Evolutionary conservation across 2,329 filamentous ascomycete genomes (phyloP).

Genomic region (Penicillium sp.): DNA sequence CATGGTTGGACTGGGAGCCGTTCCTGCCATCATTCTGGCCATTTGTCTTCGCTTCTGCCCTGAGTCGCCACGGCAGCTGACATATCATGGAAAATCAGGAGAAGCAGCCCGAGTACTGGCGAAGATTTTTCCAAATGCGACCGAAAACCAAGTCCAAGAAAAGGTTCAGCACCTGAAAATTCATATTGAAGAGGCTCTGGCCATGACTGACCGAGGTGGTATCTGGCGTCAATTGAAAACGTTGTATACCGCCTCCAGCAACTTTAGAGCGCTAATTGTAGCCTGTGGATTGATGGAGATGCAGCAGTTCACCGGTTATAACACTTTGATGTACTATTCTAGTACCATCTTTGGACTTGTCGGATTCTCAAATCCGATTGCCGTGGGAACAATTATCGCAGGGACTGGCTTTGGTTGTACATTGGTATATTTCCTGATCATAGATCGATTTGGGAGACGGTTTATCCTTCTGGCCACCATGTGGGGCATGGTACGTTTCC

Average conservation of each 20-base stretch:
- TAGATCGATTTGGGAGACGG: neutral
- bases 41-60: slow-evolving; percentile 50
- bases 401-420: neutral
- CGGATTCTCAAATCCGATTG: neutral
- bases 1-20: slow-evolving; percentile 50
- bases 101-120: slow-evolving; percentile 40
- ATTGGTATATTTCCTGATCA: neutral
- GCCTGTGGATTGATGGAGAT: neutral
- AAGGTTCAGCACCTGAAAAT: neutral
- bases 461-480: neutral
- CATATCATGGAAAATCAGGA: slow-evolving; percentile 44
- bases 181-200: neutral
- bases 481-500: neutral
- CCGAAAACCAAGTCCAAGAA: neutral
- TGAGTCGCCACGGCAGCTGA: slow-evolving; percentile 52
- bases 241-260: neutral
- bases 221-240: neutral
- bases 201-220: neutral
- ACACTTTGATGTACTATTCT: slow-evolving; percentile 1
- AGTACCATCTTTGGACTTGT: neutral
- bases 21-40: slow-evolving; percentile 49
- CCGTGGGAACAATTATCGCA: neutral
- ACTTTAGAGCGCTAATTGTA: neutral
- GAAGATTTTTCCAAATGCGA: slow-evolving; percentile 22
- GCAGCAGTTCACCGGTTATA: slow-evolving; percentile 1